Evolutionary conservation across 2,329 filamentous ascomycete genomes (phyloP).

Genomic region (Passalora sequoiae): DNA sequence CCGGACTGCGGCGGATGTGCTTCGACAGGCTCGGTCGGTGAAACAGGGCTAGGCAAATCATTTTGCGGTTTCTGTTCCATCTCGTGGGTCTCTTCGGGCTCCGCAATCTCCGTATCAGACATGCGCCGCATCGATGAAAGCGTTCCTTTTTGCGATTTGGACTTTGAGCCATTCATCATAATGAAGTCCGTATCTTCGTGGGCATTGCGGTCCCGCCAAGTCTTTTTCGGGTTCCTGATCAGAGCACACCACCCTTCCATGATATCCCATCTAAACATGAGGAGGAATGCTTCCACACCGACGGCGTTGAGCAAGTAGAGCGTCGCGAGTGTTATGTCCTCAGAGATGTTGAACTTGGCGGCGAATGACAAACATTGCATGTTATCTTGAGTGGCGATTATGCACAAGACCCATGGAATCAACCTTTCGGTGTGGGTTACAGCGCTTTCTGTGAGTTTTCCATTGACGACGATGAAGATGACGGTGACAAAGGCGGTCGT

Average conservation of each 20-base stretch:
- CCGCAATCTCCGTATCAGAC: no score
- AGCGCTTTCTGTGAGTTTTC: slow-evolving; percentile 16
- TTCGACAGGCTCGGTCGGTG: no score
- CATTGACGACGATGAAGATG: slow-evolving; percentile 25
- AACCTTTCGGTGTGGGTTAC: slow-evolving; percentile 21
- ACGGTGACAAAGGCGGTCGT: slow-evolving; percentile 24
- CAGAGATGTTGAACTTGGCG: slow-evolving; percentile 18
- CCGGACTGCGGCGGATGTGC: no score
- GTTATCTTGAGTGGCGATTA: slow-evolving; percentile 22
- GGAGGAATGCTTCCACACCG: slow-evolving; percentile 24
- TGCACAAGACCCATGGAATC: slow-evolving; percentile 26
- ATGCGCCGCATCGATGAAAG: no score
- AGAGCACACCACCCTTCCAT: slow-evolving; percentile 21
- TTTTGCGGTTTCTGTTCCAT: no score
- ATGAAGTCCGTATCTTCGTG: no score
- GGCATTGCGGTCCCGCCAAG: no score
- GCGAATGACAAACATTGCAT: slow-evolving; percentile 19
- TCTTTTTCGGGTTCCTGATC: no score
- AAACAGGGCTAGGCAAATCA: no score
- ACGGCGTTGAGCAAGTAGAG: slow-evolving; percentile 25
- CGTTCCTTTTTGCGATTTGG: no score
- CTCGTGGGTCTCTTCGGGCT: no score
- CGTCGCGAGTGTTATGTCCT: slow-evolving; percentile 21
- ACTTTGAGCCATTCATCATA: no score
- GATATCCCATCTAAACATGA: slow-evolving; percentile 22